phyloP scores from a whole-genome alignment of 805 yeast species.

The Wickerhamiella dianesei region DNA sequence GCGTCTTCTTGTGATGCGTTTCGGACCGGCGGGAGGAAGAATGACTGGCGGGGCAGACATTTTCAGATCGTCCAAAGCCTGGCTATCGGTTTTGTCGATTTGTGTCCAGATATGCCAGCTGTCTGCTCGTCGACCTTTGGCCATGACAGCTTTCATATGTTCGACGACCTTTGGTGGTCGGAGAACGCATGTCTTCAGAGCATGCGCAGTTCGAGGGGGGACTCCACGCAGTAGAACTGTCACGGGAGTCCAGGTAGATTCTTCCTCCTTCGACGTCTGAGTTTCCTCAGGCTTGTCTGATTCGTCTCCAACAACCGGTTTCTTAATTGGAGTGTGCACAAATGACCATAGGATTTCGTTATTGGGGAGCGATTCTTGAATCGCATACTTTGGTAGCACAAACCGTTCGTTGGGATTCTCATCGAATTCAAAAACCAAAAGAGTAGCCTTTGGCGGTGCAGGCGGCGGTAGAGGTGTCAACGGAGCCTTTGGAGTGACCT shows the following conservation, averaged over 20 bases:
- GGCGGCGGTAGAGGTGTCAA: conserved; percentile 9
- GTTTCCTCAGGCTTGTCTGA: neutral
- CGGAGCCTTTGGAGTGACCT: conserved; percentile 29
- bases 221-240: conserved; percentile 54
- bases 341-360: conserved; percentile 29
- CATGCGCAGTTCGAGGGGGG: conserved; percentile 50
- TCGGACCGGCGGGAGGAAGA: conserved; percentile 11
- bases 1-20: conserved; percentile 10
- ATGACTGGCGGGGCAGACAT: conserved; percentile 12
- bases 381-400: conserved; percentile 59
- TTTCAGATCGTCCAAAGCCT: conserved; percentile 19
- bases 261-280: conserved; percentile 9
- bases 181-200: conserved; percentile 52
- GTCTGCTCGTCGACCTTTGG: conserved; percentile 45
- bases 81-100: conserved; percentile 29
- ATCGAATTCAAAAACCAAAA: conserved; percentile 68
- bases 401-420: conserved; percentile 70
- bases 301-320: neutral
- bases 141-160: conserved; percentile 48
- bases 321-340: conserved; percentile 19
- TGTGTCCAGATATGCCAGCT: conserved; percentile 71
- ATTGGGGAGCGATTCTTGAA: conserved; percentile 39
- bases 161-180: conserved; percentile 41
- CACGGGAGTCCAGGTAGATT: conserved; percentile 37
- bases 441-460: conserved; percentile 21